Evolutionary conservation across 768 basidiomycete genomes (phyloP).

Genomic region (Mycena belliarum): DNA sequence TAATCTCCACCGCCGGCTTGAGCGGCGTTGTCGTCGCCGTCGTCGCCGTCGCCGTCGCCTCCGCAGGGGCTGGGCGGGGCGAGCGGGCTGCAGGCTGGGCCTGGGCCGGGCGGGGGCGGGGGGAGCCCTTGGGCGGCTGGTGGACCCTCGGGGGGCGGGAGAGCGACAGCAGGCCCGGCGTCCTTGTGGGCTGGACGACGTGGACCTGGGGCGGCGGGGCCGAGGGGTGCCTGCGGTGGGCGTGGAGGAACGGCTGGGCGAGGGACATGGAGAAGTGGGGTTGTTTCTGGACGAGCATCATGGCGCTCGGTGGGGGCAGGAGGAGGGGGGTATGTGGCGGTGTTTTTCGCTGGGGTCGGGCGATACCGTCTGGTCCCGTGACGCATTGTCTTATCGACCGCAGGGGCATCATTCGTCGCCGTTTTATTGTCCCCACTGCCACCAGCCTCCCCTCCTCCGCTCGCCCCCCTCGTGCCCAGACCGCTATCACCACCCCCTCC

Average conservation of each 20-base stretch:
- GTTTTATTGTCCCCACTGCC: no score
- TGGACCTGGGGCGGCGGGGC: conserved; percentile 51
- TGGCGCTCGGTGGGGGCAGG: conserved; percentile 23
- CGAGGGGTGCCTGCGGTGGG: conserved; percentile 67
- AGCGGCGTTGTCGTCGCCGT: no score
- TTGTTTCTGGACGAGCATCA: conserved; percentile 54
- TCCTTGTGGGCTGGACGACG: conserved; percentile 72
- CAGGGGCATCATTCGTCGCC: no score
- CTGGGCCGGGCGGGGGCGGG: conserved; percentile 35
- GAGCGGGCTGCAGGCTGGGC: conserved; percentile 30
- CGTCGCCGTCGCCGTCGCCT: conserved; percentile 21
- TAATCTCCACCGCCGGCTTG: conserved; percentile 35
- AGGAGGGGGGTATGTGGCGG: no score
- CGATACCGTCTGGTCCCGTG: no score
- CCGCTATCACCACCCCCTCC: no score
- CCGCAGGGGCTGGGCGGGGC: conserved; percentile 31
- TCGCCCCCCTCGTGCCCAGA: no score
- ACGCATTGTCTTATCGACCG: no score
- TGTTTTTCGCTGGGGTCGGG: no score
- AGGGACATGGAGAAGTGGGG: conserved; percentile 33
- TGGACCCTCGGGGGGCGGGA: conserved; percentile 49
- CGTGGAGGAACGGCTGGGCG: conserved; percentile 23
- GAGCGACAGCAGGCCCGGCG: conserved; percentile 71
- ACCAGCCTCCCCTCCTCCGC: no score
- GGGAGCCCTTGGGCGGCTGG: conserved; percentile 30